Percentiles rank a stretch among this genome's conserved stretches.
These are phyloP conservation scores for Glaciozyma antarctica DNA, from an alignment of 768 basidiomycete species.

Conservation along the genomic window DNA sequence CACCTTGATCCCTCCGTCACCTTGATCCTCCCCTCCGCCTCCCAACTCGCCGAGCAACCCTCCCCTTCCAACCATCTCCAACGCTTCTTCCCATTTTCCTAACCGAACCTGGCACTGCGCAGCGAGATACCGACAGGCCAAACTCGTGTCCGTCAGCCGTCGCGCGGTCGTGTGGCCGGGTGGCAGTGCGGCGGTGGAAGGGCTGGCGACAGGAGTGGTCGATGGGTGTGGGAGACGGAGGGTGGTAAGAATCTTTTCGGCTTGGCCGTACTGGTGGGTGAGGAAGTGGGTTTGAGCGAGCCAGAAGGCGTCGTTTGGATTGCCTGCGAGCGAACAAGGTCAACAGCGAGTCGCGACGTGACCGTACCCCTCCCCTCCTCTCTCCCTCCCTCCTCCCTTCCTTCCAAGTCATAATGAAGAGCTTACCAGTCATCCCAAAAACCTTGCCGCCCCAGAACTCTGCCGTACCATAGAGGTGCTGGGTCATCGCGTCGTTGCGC, in stretches of 20 bases:
- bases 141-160: slow-evolving; percentile 46
- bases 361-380: background rate
- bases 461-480: slow-evolving; percentile 93
- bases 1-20: slow-evolving; percentile 92
- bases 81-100: slow-evolving; percentile 83
- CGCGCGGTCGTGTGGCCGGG: slow-evolving; percentile 9
- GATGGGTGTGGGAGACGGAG: slow-evolving; percentile 56
- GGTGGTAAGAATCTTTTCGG: slow-evolving; percentile 80
- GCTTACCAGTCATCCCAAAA: slow-evolving; percentile 79
- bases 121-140: slow-evolving; percentile 90
- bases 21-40: slow-evolving; percentile 57
- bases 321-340: slow-evolving; percentile 48
- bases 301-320: slow-evolving; percentile 99
- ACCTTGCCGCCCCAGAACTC: slow-evolving; percentile 99
- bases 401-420: background rate
- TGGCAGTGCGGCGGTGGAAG: background rate
- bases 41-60: slow-evolving; percentile 30
- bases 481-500: slow-evolving; percentile 97
- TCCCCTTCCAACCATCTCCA: slow-evolving; percentile 67
- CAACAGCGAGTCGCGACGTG: background rate
- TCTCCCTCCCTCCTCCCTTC: too few species aligned
- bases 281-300: slow-evolving; percentile 95
- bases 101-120: slow-evolving; percentile 90
- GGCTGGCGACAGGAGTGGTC: background rate
- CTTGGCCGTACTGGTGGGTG: slow-evolving; percentile 87